Percentiles rank a stretch among this genome's conserved stretches.
Evolutionary conservation across 371 early-diverging fungal genomes (phyloP).

Genomic region (Lichtheimia ramosa): DNA sequence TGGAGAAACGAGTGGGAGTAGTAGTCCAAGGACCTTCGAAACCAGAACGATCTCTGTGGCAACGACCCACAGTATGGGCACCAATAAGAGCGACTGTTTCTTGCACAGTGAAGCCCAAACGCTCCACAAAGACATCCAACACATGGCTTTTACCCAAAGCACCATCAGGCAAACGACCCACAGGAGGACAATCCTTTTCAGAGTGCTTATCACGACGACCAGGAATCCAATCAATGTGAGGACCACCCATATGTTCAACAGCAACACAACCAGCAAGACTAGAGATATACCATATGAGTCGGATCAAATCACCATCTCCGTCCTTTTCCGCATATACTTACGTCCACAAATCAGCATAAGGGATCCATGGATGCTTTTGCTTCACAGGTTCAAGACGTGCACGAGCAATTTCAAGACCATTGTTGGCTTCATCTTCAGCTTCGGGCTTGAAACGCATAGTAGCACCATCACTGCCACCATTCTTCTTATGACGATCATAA

Average conservation of each 20-base stretch:
- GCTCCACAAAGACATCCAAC: conserved; percentile 71
- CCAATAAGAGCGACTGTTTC: conserved; percentile 87
- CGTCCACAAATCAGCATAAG: conserved; percentile 84
- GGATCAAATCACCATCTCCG: neutral
- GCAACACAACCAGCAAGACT: conserved; percentile 82
- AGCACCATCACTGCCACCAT: conserved; percentile 84
- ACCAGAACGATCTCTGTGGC: conserved; percentile 82
- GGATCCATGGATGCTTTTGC: conserved; percentile 67
- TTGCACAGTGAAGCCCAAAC: conserved; percentile 77
- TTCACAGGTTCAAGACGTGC: conserved; percentile 76
- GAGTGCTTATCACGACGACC: conserved; percentile 71
- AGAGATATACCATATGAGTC: conserved; percentile 28
- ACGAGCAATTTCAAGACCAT: conserved; percentile 76
- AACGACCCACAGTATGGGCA: conserved; percentile 89
- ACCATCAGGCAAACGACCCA: conserved; percentile 87
- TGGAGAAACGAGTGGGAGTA: conserved; percentile 83
- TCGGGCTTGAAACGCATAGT: conserved; percentile 77
- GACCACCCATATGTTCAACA: conserved; percentile 84
- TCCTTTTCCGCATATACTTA: conserved; percentile 47
- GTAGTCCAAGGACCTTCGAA: conserved; percentile 88
- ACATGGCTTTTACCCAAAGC: conserved; percentile 71
- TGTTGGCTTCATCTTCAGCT: conserved; percentile 75
- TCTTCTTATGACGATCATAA: conserved; percentile 63
- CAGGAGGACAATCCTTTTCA: conserved; percentile 66
- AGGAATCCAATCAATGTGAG: conserved; percentile 74